Percentiles rank a stretch among this genome's conserved stretches.
These are phyloP conservation scores for Acacia pycnantha DNA, from an alignment of 331 rosid species.

Conservation along the genomic window DNA sequence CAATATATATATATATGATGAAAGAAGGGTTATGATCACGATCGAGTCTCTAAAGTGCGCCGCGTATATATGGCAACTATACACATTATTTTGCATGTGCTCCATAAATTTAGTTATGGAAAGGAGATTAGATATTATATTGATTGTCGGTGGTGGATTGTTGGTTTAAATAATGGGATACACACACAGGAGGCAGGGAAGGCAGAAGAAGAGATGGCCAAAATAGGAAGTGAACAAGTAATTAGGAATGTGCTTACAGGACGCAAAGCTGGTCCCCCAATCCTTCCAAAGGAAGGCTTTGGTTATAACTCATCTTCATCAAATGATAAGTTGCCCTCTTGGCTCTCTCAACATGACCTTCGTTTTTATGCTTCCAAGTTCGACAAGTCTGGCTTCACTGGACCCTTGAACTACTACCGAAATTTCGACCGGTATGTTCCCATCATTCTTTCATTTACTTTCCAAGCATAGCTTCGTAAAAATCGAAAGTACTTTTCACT, in stretches of 20 bases:
- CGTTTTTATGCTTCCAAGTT: constrained; percentile 37
- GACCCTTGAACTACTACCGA: constrained; percentile 44
- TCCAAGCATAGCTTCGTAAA: too few species aligned
- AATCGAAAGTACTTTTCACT: too few species aligned
- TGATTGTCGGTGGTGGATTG: neutral
- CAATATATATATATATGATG: too few species aligned
- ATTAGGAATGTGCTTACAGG: constrained; percentile 23
- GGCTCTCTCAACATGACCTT: constrained; percentile 38
- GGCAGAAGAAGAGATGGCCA: constrained; percentile 21
- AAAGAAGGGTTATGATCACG: too few species aligned
- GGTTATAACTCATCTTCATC: neutral
- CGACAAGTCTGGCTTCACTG: constrained; percentile 37
- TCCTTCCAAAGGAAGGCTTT: constrained; percentile 32
- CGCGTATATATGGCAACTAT: too few species aligned
- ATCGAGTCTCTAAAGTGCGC: too few species aligned
- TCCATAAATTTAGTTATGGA: too few species aligned
- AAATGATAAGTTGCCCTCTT: constrained; percentile 29
- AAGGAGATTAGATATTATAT: neutral
- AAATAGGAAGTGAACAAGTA: neutral
- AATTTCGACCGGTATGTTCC: constrained; percentile 26
- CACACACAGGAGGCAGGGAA: constrained; percentile 24
- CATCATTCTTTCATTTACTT: too few species aligned
- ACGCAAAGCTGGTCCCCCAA: constrained; percentile 30
- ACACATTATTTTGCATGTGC: too few species aligned
- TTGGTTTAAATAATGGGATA: too few species aligned